Conservation (phyloP, 2,329 filamentous ascomycete genomes). For the Exophiala sp. region DNA sequence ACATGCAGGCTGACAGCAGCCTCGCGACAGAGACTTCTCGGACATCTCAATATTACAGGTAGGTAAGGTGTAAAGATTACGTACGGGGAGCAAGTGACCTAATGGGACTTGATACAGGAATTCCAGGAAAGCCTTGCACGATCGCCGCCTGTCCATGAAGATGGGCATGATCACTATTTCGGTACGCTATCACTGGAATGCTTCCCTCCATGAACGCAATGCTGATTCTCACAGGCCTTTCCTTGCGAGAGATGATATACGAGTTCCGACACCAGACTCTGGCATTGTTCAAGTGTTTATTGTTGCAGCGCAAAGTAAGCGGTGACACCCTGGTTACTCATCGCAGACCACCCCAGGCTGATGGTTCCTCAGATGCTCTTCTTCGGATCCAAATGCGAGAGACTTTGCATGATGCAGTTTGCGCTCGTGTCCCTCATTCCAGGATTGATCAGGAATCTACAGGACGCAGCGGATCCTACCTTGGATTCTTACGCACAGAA, state of each 20-base stretch:
- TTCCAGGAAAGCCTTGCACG: conserved; percentile 82
- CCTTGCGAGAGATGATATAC: conserved; percentile 83
- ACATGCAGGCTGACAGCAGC: background rate
- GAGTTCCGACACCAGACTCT: conserved; percentile 94
- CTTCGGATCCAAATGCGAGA: conserved; percentile 93
- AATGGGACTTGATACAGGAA: conserved; percentile 47
- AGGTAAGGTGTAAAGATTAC: conserved; percentile 19
- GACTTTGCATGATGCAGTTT: conserved; percentile 97
- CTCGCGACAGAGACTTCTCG: conserved; percentile 65
- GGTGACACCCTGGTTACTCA: background rate
- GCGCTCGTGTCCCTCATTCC: conserved; percentile 93
- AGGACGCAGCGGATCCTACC: conserved; percentile 93
- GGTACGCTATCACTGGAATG: conserved; percentile 51
- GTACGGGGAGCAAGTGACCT: background rate
- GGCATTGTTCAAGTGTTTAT: conserved; percentile 86
- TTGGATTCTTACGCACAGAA: conserved; percentile 77
- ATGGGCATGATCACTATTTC: conserved; percentile 79
- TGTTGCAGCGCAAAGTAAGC: conserved; percentile 86
- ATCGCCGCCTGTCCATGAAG: conserved; percentile 59
- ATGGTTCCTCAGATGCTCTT: conserved; percentile 75
- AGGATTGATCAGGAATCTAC: conserved; percentile 82
- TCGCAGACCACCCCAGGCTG: background rate
- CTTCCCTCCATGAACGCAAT: background rate
- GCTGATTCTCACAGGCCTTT: conserved; percentile 50
- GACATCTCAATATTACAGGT: conserved; percentile 82